A percentile compares a stretch with the other conserved stretches of the same genome.
Conservation (phyloP, 257 asterid genomes). For the Agastache rugosa region DNA sequence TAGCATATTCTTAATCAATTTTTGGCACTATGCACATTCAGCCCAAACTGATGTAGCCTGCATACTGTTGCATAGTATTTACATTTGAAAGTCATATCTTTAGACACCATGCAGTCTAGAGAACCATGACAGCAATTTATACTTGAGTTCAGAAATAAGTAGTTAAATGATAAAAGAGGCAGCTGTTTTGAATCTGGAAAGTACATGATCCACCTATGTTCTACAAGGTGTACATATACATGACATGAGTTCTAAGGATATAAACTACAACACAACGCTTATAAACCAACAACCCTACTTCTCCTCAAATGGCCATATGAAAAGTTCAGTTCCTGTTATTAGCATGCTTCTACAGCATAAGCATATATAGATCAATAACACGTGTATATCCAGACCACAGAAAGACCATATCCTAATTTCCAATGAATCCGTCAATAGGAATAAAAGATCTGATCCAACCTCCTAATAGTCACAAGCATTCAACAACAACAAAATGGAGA, state of each 20-base stretch:
- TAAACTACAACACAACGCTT: not conserved
- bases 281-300: not conserved
- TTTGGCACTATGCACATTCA: not conserved
- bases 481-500: conserved; percentile 11
- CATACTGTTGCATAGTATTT: not conserved
- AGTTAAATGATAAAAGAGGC: too few relatives aligned
- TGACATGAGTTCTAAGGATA: not conserved
- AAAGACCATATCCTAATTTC: not conserved
- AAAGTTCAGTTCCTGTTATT: not conserved
- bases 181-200: too few relatives aligned
- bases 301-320: not conserved
- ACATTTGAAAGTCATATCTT: not conserved
- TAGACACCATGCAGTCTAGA: conserved; percentile 6
- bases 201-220: not conserved
- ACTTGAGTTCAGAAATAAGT: not conserved
- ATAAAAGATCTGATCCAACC: not conserved
- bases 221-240: not conserved
- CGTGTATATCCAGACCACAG: not conserved
- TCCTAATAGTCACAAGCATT: not conserved
- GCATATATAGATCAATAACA: conserved; percentile 1
- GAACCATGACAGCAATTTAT: conserved; percentile 18
- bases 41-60: conserved; percentile 10
- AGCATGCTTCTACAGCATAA: conserved; percentile 7
- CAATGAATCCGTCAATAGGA: not conserved
- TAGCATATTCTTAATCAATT: conserved; percentile 7